Conservation (phyloP, 306 rosid species). For the Citrullus mucosospermus region DNA sequence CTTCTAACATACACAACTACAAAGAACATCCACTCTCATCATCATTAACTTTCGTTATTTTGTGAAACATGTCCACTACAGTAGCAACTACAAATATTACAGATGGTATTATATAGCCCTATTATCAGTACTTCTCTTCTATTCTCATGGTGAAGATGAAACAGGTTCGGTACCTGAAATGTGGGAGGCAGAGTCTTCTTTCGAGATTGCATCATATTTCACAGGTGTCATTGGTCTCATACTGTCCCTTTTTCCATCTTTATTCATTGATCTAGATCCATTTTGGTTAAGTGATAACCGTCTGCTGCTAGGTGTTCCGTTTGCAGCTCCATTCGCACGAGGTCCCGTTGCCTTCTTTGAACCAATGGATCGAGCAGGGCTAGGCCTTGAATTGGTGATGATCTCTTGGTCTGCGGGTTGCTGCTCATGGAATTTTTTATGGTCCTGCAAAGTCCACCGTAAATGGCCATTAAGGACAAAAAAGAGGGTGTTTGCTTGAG, state of each 20-base stretch:
- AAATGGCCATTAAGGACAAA: background rate
- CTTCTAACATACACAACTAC: conserved; percentile 12
- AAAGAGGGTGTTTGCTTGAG: background rate
- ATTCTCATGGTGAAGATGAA: conserved; percentile 53
- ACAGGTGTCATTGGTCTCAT: conserved; percentile 66
- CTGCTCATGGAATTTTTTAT: conserved; percentile 72
- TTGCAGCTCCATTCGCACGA: conserved; percentile 70
- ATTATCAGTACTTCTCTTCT: background rate
- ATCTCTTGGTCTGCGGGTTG: conserved; percentile 74
- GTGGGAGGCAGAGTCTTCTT: conserved; percentile 74
- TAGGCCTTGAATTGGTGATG: conserved; percentile 57
- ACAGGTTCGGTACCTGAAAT: conserved; percentile 58
- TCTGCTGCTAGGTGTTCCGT: conserved; percentile 65
- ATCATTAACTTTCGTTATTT: conserved; percentile 2
- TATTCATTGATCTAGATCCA: conserved; percentile 56
- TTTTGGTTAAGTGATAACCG: conserved; percentile 87
- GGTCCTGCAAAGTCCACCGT: conserved; percentile 44
- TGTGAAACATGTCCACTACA: conserved; percentile 2
- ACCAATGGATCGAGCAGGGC: conserved; percentile 69
- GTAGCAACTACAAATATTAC: conserved; percentile 8
- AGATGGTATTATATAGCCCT: background rate
- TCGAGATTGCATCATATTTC: conserved; percentile 74
- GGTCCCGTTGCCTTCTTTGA: conserved; percentile 72
- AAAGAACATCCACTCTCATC: background rate
- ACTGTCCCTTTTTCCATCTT: conserved; percentile 70